Evolutionary conservation across 2,329 filamentous ascomycete genomes (phyloP), one percentile per base, ranked within the genome.

Genomic region (Ciborinia camelliae): DNA sequence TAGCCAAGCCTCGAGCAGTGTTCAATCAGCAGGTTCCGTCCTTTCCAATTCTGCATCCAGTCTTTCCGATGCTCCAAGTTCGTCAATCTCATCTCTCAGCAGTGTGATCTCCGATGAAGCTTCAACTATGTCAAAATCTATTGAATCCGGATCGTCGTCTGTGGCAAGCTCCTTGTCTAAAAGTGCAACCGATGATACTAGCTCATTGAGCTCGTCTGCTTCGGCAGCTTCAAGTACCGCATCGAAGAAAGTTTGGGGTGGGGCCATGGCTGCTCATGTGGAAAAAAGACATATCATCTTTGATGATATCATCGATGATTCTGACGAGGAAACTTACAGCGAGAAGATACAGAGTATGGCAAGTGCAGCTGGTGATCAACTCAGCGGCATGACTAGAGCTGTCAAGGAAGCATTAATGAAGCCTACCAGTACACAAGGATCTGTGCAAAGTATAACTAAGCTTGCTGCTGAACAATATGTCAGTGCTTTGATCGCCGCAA

Each of bases 391-490:
- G 52, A 86, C 81, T 18, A 78, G 78, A 70, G 83, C 81, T 37
- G 81, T 86, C 37, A 82, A 81, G 65, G 83, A 86, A 74, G 84
- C 83, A 32, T 73, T 84, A 12, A 72, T 82, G 35, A 77, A 79
- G 50, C 75, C 79, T 18, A 75, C 79, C 1, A 79, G 53, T 15
- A 71, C 67, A 74, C 59, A 81, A 68, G 81, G 80, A 7, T 75
- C 74, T 28, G 78, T 79, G 4, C 81, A 82, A 66, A 63, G 62
- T 45, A 77, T 80, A 9, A 82, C 80, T 2, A 84, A 82, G 54
- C 70, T 86, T 39, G 84, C 83, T 39, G 80, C 78, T 54, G 83
- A 84, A 59, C 81, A 85, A 68, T 86, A 86, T 68, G 79, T 81
- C 20, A 82, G 79, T 66, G 85, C 84, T 23, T 72, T 86, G 35